Conservation (phyloP, 371 early-diverging fungal species). For the Rhizopus delemar region DNA sequence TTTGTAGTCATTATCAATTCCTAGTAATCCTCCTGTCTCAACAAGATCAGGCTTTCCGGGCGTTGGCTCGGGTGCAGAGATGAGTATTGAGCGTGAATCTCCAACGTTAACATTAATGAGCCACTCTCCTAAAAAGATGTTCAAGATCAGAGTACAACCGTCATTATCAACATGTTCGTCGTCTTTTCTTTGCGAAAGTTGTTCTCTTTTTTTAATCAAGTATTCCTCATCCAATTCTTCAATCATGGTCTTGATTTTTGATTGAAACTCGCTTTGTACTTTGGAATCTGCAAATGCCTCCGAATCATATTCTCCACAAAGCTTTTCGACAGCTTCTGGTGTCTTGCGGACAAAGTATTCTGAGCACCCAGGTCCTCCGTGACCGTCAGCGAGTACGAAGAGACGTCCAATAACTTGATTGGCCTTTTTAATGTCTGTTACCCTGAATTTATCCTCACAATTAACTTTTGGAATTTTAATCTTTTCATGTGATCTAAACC, state of each 20-base stretch:
- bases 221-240: constrained; percentile 57
- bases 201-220: constrained; percentile 54
- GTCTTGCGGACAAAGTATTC: constrained; percentile 61
- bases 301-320: constrained; percentile 51
- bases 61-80: constrained; percentile 46
- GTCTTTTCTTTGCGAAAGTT: constrained; percentile 12
- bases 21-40: constrained; percentile 16
- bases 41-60: constrained; percentile 18
- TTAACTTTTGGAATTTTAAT: constrained; percentile 59
- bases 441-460: constrained; percentile 66
- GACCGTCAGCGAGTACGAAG: constrained; percentile 66
- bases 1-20: constrained; percentile 41
- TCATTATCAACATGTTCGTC: constrained; percentile 64
- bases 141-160: constrained; percentile 79
- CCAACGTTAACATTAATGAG: constrained; percentile 81
- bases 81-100: constrained; percentile 73
- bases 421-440: constrained; percentile 48
- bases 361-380: constrained; percentile 67
- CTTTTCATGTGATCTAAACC: constrained; percentile 58
- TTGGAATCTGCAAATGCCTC: constrained; percentile 31
- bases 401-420: constrained; percentile 47
- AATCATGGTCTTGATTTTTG: constrained; percentile 52
- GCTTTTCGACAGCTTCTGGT: constrained; percentile 50
- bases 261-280: constrained; percentile 48
- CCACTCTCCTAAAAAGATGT: constrained; percentile 72